Evolutionary conservation across 306 rosid genomes (phyloP), one percentile per base, ranked within the genome.

Genomic region (Acacia crassicarpa): DNA sequence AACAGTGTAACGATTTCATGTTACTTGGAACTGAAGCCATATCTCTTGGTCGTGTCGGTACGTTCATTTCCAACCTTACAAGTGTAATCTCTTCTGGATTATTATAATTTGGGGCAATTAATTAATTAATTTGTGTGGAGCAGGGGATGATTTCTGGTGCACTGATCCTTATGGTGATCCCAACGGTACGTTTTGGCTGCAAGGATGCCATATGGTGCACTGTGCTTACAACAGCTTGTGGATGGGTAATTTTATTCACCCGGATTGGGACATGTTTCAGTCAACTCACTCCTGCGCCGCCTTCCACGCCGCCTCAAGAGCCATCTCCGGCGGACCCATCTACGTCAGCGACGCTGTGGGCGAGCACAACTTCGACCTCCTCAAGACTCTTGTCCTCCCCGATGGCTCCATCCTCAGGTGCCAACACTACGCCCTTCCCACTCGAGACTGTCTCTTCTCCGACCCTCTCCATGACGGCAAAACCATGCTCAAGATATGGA

Each of bases 251-350:
- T 93, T 95, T 77, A 93, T 95, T 15, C 97, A 92, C 78, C 98
- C 99, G 2, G 99, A 95, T 19, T 95, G 99, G 99, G 99, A 95
- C 75, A 95, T 95, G 98, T 95, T 95, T 75, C 99, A 95, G 63
- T 92, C 98, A 0, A 93, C 98, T 25, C 99, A 95, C 78, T 97
- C 99, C 35, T 91, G 99, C 45, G 98, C 98, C 10, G 89, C 92
- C 9, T 95, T 95, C 78, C 99, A 95, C 61, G 99, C 98, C 0
- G 97, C 99, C 25, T 95, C 99, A 15, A 78, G 99, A 56, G 98
- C 99, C 74, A 95, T 95, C 41, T 93, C 99, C 22, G 98, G 98
- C 8, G 98, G 99, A 11, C 99, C 99, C 0, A 92, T 95, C 43
- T 95, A 95, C 74, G 86, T 95, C 0, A 93, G 98, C 67, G 99